phyloP scores from a whole-genome alignment of 257 asterid species.

The Fraxinus americana region DNA sequence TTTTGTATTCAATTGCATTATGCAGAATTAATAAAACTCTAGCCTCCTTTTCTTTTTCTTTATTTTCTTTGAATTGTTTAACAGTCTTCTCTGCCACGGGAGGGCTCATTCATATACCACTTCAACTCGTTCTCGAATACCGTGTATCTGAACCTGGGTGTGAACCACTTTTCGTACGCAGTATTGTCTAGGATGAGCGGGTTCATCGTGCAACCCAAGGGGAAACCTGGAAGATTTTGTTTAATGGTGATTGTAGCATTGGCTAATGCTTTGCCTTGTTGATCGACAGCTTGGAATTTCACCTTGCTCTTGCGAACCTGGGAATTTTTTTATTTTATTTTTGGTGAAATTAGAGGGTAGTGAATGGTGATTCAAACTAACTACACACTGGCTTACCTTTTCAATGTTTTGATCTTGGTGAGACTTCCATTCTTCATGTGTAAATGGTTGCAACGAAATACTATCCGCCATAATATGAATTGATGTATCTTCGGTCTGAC shows the following conservation, averaged over 20 bases:
- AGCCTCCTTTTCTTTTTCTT: too few relatives aligned
- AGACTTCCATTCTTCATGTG: conserved; percentile 54
- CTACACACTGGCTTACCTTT: conserved; percentile 37
- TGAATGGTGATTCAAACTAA: not conserved
- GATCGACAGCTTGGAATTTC: conserved; percentile 53
- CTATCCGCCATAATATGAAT: conserved; percentile 60
- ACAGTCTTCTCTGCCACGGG: conserved; percentile 39
- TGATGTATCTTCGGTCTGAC: conserved; percentile 42
- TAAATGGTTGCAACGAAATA: conserved; percentile 64
- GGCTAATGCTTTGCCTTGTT: conserved; percentile 40
- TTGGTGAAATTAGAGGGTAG: not conserved
- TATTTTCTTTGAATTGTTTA: too few relatives aligned
- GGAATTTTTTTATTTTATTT: not conserved
- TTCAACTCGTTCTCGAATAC: conserved; percentile 73
- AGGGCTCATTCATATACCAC: conserved; percentile 53
- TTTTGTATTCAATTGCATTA: too few relatives aligned
- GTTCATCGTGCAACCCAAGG: conserved; percentile 56
- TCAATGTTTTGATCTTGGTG: conserved; percentile 47
- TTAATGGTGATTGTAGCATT: conserved; percentile 52
- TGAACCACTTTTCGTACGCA: conserved; percentile 64
- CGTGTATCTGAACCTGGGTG: conserved; percentile 53
- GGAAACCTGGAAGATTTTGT: conserved; percentile 28
- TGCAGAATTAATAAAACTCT: too few relatives aligned
- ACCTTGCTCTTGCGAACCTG: conserved; percentile 61
- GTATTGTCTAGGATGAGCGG: conserved; percentile 42